phyloP scores from a whole-genome alignment of 192 early-diverging fungal genomes.

The Pecoramyces ruminantium region DNA sequence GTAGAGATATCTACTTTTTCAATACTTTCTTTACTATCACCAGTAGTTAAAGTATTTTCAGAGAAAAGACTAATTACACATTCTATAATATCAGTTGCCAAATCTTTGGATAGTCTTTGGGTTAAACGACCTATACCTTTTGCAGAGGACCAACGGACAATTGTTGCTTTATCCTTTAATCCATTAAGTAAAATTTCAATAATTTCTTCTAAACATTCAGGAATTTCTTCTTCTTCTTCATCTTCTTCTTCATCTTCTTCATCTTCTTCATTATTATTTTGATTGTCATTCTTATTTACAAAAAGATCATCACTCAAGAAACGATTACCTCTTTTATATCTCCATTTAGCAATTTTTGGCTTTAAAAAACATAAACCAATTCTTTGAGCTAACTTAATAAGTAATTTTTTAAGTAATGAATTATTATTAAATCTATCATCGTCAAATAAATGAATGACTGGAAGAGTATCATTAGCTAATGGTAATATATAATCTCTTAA shows the following conservation, averaged over 20 bases:
- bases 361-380: constrained; percentile 63
- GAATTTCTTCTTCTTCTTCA: constrained; percentile 53
- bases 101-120: constrained; percentile 54
- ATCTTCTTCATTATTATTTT: constrained; percentile 10
- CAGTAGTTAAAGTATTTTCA: constrained; percentile 51
- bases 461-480: constrained; percentile 10
- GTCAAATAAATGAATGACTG: constrained; percentile 17
- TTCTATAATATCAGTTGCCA: constrained; percentile 67
- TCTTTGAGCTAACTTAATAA: constrained; percentile 69
- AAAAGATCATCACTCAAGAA: neutral
- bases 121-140: constrained; percentile 87
- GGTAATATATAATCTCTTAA: constrained; percentile 43
- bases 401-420: constrained; percentile 56
- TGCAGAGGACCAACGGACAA: constrained; percentile 93
- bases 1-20: constrained; percentile 43
- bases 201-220: constrained; percentile 66
- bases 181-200: constrained; percentile 69
- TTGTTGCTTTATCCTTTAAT: constrained; percentile 72
- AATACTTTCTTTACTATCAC: constrained; percentile 6
- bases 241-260: constrained; percentile 14
- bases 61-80: constrained; percentile 61
- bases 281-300: constrained; percentile 11
- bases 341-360: constrained; percentile 47
- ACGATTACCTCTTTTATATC: constrained; percentile 42
- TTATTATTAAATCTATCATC: constrained; percentile 44